A percentile compares a stretch with the other conserved stretches of the same genome.
phyloP scores from a whole-genome alignment of 129 eudicot species.

The Helianthus tuberosus region DNA sequence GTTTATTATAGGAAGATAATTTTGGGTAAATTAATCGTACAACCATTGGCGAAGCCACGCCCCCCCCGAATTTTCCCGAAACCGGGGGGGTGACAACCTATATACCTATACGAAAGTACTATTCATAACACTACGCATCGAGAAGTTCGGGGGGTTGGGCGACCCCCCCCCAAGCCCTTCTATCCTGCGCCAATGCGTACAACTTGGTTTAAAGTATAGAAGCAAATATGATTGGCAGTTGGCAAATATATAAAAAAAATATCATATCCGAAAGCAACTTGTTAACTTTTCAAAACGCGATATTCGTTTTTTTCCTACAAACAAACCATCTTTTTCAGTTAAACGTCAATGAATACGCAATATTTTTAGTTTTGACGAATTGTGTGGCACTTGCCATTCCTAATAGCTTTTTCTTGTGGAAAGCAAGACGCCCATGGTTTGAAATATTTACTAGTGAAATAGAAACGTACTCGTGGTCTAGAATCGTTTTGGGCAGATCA shows the following conservation, averaged over 20 bases:
- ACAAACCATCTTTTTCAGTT: slow-evolving; percentile 7
- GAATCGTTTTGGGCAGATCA: slow-evolving; percentile 65
- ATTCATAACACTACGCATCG: too few species aligned
- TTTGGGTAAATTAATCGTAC: slow-evolving; percentile 27
- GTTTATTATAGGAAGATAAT: slow-evolving; percentile 11
- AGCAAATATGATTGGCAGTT: slow-evolving; percentile 9
- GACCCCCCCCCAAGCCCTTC: too few species aligned
- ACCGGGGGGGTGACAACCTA: too few species aligned
- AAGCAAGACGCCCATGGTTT: not conserved
- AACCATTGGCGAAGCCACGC: too few species aligned
- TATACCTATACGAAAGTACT: too few species aligned
- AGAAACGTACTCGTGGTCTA: slow-evolving; percentile 76
- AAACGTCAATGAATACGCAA: not conserved
- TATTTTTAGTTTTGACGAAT: not conserved
- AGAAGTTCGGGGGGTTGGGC: too few species aligned
- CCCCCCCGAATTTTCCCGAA: too few species aligned
- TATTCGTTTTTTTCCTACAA: slow-evolving; percentile 10
- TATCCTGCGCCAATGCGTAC: too few species aligned
- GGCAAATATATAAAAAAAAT: not conserved
- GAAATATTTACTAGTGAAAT: not conserved
- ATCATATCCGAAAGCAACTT: slow-evolving; percentile 27
- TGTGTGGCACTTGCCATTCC: not conserved
- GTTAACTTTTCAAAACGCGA: not conserved
- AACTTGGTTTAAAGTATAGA: slow-evolving; percentile 19
- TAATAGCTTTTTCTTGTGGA: not conserved